Conservation (phyloP, 495 filamentous ascomycete species). For the Apiosordaria backusii region DNA sequence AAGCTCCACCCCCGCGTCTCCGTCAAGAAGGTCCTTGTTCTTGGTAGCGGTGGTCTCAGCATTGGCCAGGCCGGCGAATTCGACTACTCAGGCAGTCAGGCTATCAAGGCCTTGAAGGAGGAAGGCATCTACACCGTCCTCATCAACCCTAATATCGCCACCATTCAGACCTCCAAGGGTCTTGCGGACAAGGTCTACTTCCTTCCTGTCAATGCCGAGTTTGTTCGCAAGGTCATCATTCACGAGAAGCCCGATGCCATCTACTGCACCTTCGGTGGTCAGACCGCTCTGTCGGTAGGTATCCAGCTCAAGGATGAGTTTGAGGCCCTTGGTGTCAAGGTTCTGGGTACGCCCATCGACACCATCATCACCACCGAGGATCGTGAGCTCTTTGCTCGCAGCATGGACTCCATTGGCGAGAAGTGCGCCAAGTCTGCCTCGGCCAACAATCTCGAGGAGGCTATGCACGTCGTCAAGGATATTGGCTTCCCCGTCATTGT, state of each 20-base stretch:
- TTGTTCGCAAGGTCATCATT: slow-evolving; percentile 94
- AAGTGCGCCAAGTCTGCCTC: slow-evolving; percentile 97
- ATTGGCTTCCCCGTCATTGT: slow-evolving; percentile 98
- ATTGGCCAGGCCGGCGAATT: slow-evolving; percentile 98
- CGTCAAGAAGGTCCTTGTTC: slow-evolving; percentile 90
- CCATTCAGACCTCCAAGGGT: slow-evolving; percentile 97
- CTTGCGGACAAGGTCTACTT: slow-evolving; percentile 98
- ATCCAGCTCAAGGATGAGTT: slow-evolving; percentile 98
- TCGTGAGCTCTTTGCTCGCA: slow-evolving; percentile 91
- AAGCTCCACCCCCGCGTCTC: slow-evolving; percentile 69
- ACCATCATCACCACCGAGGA: slow-evolving; percentile 99
- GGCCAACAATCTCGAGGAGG: slow-evolving; percentile 81
- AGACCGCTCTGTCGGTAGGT: slow-evolving; percentile 91
- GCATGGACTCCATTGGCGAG: slow-evolving; percentile 97
- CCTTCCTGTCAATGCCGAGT: slow-evolving; percentile 93
- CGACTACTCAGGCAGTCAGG: slow-evolving; percentile 93
- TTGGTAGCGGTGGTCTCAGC: slow-evolving; percentile 89
- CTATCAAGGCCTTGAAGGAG: slow-evolving; percentile 95
- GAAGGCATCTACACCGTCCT: slow-evolving; percentile 91
- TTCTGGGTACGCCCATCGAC: slow-evolving; percentile 93
- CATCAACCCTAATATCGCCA: slow-evolving; percentile 98
- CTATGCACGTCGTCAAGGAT: slow-evolving; percentile 72
- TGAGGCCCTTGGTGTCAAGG: slow-evolving; percentile 80
- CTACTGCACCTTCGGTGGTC: slow-evolving; percentile 92
- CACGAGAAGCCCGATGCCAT: slow-evolving; percentile 92